Evolutionary conservation across 495 filamentous ascomycete genomes (phyloP).

Genomic region (Penicillium desertorum): DNA sequence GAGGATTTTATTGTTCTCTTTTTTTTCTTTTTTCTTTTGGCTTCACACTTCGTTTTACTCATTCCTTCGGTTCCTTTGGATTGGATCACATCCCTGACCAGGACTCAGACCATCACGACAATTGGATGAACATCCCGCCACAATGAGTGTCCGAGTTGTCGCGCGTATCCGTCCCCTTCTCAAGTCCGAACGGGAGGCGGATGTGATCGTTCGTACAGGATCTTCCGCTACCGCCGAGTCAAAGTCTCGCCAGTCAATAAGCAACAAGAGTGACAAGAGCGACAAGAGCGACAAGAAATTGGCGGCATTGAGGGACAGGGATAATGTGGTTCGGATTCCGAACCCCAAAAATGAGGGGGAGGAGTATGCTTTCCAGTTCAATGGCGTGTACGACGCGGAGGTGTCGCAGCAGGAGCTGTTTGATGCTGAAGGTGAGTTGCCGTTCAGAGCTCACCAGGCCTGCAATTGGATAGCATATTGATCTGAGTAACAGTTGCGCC

Average conservation of each 20-base stretch:
- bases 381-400: constrained; percentile 79
- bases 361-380: constrained; percentile 93
- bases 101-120: constrained; percentile 3
- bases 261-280: constrained; percentile 12
- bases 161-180: constrained; percentile 87
- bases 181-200: constrained; percentile 75
- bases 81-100: constrained; percentile 4
- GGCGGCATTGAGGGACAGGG: constrained; percentile 52
- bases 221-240: constrained; percentile 25
- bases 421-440: constrained; percentile 72
- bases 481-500: constrained; percentile 56
- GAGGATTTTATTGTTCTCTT: constrained; percentile 19
- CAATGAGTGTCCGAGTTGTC: constrained; percentile 74
- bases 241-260: constrained; percentile 26
- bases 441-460: neutral
- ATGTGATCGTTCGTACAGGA: constrained; percentile 73
- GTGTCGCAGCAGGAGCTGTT: constrained; percentile 85
- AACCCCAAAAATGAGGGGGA: constrained; percentile 91
- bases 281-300: constrained; percentile 31
- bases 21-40: constrained; percentile 11
- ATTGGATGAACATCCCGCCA: constrained; percentile 26
- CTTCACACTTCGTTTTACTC: neutral
- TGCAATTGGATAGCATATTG: constrained; percentile 19
- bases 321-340: constrained; percentile 81
- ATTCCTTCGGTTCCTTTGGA: constrained; percentile 12